These are phyloP conservation scores for Phylloporus rhodoxanthus DNA, from an alignment of 768 basidiomycete genomes.

Conservation along the genomic window DNA sequence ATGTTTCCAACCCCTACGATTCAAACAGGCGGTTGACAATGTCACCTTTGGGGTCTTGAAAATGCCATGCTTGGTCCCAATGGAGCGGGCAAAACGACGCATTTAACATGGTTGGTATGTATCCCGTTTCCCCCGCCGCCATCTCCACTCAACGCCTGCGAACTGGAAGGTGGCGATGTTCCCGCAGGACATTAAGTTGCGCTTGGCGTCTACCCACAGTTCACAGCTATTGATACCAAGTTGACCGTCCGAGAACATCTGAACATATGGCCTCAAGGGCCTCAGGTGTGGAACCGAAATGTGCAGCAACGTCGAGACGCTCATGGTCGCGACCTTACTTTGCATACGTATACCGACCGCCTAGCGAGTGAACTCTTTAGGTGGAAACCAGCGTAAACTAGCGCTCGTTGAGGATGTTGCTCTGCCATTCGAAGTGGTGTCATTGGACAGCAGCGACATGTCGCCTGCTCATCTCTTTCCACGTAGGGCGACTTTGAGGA, in stretches of 20 bases:
- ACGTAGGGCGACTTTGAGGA: too few relatives aligned
- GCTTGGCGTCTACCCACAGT: constrained; percentile 79
- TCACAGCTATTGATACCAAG: constrained; percentile 76
- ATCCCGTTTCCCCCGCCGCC: neutral
- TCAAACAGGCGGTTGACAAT: constrained; percentile 59
- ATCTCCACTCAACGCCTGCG: neutral
- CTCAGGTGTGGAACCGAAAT: constrained; percentile 48
- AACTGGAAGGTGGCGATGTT: constrained; percentile 55
- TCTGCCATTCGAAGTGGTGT: too few relatives aligned
- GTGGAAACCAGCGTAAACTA: constrained; percentile 76
- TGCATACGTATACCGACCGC: constrained; percentile 58
- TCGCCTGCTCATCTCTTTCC: too few relatives aligned
- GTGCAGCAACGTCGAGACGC: constrained; percentile 44
- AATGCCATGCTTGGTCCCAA: constrained; percentile 75
- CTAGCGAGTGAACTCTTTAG: constrained; percentile 69
- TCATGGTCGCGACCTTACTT: constrained; percentile 56
- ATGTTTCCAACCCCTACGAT: constrained; percentile 57
- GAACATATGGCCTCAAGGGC: constrained; percentile 73
- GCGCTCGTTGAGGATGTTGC: too few relatives aligned
- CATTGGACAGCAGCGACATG: too few relatives aligned
- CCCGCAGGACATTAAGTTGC: constrained; percentile 63
- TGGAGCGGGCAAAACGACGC: constrained; percentile 79
- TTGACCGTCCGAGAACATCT: constrained; percentile 71
- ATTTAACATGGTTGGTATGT: constrained; percentile 73
- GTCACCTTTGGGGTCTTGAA: constrained; percentile 57